Base-by-base conservation (phyloP, 163 green algal genomes). In the Scenedesmus sp. region DNA sequence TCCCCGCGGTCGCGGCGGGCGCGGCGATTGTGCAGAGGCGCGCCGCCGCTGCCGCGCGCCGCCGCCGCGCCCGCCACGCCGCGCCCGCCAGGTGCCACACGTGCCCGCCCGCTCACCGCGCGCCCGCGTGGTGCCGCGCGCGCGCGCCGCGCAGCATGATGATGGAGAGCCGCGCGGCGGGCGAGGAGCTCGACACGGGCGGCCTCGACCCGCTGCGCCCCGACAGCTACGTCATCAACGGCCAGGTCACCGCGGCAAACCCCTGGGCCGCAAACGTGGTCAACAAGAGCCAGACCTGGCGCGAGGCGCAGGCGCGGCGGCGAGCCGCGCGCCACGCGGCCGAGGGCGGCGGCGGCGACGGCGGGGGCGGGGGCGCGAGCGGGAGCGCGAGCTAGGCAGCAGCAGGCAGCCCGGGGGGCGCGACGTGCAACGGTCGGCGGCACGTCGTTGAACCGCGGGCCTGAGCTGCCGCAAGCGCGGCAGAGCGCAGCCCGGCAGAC, bases 21-120 rank as follows among this genome's bases (percentile, higher is more conserved):
- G 45, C 63, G 13, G 48, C 60, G 22, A 63, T 77, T 0, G 22
- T 77, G 51, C 75, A 83, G 36, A 73, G 74, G 74, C 4, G 63
- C 20, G 65, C 29, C 17, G 18, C 10, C 47, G 4, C 39, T 47
- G 39, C 39, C 10, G 39, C 39, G n/a, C n/a, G n/a, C n/a, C n/a
- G n/a, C n/a, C n/a, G n/a, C n/a, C n/a, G n/a, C n/a, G n/a, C n/a
- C n/a, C n/a, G n/a, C n/a, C n/a, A n/a, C n/a, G n/a, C n/a, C n/a
- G n/a, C n/a, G n/a, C n/a, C n/a, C n/a, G n/a, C n/a, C n/a, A n/a
- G n/a, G n/a, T n/a, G n/a, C n/a, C n/a, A n/a, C n/a, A n/a, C n/a
- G n/a, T n/a, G n/a, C n/a, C n/a, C n/a, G n/a, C n/a, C n/a, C n/a
- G n/a, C n/a, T n/a, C n/a, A n/a, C n/a, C n/a, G n/a, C n/a, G n/a